Evolutionary conservation across 1,139 yeast species (phyloP).

Genomic region (Hyphopichia buzzinii): DNA sequence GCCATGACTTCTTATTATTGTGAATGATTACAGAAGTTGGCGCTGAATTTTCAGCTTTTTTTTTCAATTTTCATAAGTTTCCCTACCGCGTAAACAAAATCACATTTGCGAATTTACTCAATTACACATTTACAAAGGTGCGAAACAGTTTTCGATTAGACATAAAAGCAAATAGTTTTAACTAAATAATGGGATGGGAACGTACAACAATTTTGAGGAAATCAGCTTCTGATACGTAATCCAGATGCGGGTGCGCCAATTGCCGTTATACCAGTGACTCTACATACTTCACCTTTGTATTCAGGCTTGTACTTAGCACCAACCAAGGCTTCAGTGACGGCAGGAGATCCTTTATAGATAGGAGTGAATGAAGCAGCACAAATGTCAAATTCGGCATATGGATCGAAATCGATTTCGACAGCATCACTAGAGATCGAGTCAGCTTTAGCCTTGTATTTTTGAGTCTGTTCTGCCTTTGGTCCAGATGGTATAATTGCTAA

Average conservation of each 20-base stretch:
- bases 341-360: conserved; percentile 72
- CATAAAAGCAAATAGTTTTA: not conserved
- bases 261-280: conserved; percentile 69
- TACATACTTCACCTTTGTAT: conserved; percentile 77
- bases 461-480: conserved; percentile 85
- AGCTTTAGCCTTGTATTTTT: conserved; percentile 73
- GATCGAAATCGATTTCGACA: conserved; percentile 87
- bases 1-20: conserved; percentile 2
- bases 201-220: not conserved
- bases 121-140: no score
- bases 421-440: conserved; percentile 83
- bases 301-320: conserved; percentile 83
- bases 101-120: no score
- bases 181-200: not conserved
- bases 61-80: not conserved
- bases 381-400: conserved; percentile 84
- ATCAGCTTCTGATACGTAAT: conserved; percentile 52
- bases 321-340: conserved; percentile 78
- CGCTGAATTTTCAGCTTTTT: not conserved
- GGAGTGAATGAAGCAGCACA: conserved; percentile 90
- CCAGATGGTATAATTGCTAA: conserved; percentile 68
- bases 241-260: conserved; percentile 98
- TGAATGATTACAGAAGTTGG: no score
- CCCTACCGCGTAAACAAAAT: no score
- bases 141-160: not conserved